Evolutionary conservation across 192 early-diverging fungal genomes (phyloP).

Genomic region (Funneliformis mosseae): DNA sequence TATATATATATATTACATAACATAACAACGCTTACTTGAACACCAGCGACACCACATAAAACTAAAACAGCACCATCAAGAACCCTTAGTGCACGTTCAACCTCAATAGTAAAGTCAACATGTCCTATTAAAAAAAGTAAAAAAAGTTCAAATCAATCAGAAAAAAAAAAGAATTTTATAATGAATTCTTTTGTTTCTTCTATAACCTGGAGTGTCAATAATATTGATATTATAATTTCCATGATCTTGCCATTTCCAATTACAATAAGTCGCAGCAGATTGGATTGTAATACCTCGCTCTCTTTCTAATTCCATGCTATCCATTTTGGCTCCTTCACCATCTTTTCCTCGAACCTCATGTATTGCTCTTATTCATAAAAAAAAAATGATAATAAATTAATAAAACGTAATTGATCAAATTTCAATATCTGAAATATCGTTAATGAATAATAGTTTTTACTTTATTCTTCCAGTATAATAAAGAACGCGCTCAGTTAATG

Average conservation of each 20-base stretch:
- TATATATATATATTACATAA: not conserved
- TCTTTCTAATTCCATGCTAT: constrained; percentile 98
- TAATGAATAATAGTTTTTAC: constrained; percentile 39
- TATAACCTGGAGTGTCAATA: constrained; percentile 83
- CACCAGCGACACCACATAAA: constrained; percentile 82
- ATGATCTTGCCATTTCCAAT: constrained; percentile 53
- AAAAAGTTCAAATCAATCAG: not conserved
- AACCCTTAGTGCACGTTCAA: constrained; percentile 84
- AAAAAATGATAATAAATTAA: too few relatives aligned
- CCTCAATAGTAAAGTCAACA: constrained; percentile 90
- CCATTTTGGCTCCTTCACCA: constrained; percentile 97
- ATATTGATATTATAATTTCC: constrained; percentile 80
- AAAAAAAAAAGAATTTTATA: not conserved
- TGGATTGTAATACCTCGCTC: constrained; percentile 93
- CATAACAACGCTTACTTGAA: constrained; percentile 51
- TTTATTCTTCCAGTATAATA: constrained; percentile 88
- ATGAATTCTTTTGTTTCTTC: not conserved
- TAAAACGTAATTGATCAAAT: too few relatives aligned
- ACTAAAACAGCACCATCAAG: constrained; percentile 87
- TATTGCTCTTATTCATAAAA: constrained; percentile 54
- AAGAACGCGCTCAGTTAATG: constrained; percentile 80
- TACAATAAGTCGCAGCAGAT: constrained; percentile 84
- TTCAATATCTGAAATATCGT: not conserved
- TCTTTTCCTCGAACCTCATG: constrained; percentile 87
- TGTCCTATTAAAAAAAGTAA: constrained; percentile 71